These are phyloP conservation scores for Dioscorea alata DNA, from an alignment of 106 monocot genomes.

Conservation along the genomic window DNA sequence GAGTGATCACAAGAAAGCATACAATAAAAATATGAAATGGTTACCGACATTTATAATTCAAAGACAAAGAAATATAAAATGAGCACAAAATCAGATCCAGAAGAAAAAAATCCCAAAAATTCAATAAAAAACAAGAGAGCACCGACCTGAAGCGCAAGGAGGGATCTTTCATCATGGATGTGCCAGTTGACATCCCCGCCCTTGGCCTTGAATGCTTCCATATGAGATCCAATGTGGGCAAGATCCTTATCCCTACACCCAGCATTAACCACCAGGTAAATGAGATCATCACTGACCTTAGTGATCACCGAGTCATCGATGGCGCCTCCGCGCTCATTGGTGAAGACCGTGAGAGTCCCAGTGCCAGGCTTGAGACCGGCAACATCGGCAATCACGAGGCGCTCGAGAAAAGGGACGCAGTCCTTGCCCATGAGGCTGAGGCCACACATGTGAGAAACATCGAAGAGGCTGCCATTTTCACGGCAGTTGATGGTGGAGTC, in stretches of 20 bases:
- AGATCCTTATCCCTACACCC: slow-evolving; percentile 96
- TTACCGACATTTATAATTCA: no score
- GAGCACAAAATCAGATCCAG: no score
- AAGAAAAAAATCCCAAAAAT: no score
- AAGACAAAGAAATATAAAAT: no score
- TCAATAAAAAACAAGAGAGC: not conserved
- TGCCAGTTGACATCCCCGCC: slow-evolving; percentile 82
- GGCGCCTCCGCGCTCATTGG: slow-evolving; percentile 85
- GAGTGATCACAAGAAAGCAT: no score
- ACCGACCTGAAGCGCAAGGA: slow-evolving; percentile 86
- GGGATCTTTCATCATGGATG: slow-evolving; percentile 84
- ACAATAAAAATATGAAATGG: no score
- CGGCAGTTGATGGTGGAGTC: slow-evolving; percentile 93
- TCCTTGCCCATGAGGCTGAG: slow-evolving; percentile 79
- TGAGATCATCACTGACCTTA: slow-evolving; percentile 64
- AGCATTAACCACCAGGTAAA: slow-evolving; percentile 91
- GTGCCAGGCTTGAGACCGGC: slow-evolving; percentile 57
- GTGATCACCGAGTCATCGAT: slow-evolving; percentile 95
- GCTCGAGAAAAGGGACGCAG: slow-evolving; percentile 60
- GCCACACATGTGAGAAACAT: slow-evolving; percentile 99
- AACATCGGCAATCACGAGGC: slow-evolving; percentile 81
- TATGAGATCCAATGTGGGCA: slow-evolving; percentile 78
- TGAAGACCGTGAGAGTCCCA: slow-evolving; percentile 92
- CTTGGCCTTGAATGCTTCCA: slow-evolving; percentile 80
- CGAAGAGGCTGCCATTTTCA: slow-evolving; percentile 71